Conservation (phyloP, 768 basidiomycete genomes). For the Nidularia sp. region DNA sequence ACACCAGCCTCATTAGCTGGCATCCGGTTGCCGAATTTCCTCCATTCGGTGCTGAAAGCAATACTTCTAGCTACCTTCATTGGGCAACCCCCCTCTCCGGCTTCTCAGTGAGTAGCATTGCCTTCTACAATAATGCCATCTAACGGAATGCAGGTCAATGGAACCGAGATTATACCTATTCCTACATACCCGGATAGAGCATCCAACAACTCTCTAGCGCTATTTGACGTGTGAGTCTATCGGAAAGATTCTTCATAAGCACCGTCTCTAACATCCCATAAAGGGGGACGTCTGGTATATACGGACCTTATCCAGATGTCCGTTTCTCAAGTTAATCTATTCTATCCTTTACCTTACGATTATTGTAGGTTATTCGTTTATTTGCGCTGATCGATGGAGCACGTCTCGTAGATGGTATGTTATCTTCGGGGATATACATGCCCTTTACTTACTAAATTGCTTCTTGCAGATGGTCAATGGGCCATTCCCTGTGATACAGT, state of each 20-base stretch:
- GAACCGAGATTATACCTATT: constrained; percentile 41
- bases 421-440: too few species aligned
- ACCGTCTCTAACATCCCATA: background rate
- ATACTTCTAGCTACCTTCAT: constrained; percentile 66
- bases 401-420: constrained; percentile 60
- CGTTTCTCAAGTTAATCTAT: constrained; percentile 9
- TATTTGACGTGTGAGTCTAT: constrained; percentile 68
- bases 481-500: constrained; percentile 67
- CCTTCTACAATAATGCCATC: background rate
- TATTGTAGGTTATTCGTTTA: constrained; percentile 57
- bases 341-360: background rate
- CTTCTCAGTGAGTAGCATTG: constrained; percentile 40
- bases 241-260: background rate
- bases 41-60: constrained; percentile 54
- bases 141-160: constrained; percentile 44
- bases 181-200: constrained; percentile 63
- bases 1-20: constrained; percentile 63
- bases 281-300: constrained; percentile 70
- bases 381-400: constrained; percentile 57
- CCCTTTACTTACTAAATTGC: too few species aligned
- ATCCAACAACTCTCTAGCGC: constrained; percentile 54
- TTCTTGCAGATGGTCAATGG: constrained; percentile 58
- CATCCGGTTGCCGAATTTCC: constrained; percentile 72
- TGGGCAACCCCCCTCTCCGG: constrained; percentile 65
- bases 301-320: constrained; percentile 78